These are phyloP conservation scores for Puccinellia tenuiflora DNA, from an alignment of 176 grass and related monocot species.

Conservation along the genomic window DNA sequence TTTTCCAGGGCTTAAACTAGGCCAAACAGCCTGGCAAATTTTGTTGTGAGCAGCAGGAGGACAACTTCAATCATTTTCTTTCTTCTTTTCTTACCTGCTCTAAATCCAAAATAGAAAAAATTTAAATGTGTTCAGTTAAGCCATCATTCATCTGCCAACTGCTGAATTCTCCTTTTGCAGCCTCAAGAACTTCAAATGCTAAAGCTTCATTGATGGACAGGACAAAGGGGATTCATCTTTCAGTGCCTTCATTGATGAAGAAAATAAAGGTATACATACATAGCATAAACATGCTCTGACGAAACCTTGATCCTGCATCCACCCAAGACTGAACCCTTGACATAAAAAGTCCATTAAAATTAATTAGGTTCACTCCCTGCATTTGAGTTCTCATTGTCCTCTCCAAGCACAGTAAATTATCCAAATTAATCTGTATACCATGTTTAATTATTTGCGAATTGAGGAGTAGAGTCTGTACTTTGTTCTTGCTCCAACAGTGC, in stretches of 20 bases:
- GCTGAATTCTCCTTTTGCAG: background rate
- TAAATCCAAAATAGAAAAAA: conserved; percentile 12
- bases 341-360: background rate
- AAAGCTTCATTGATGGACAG: background rate
- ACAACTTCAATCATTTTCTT: background rate
- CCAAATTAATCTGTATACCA: background rate
- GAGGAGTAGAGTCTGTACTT: background rate
- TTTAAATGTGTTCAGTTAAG: background rate
- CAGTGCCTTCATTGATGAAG: background rate
- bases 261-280: background rate
- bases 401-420: background rate
- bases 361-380: background rate
- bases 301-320: background rate
- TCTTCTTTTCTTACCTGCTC: background rate
- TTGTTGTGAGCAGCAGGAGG: conserved; percentile 7
- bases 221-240: conserved; percentile 14
- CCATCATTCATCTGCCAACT: background rate
- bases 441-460: background rate
- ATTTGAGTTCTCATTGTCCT: background rate
- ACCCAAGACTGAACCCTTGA: background rate
- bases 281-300: conserved; percentile 1
- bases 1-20: conserved; percentile 23
- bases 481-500: background rate
- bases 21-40: conserved; percentile 28
- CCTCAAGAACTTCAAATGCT: background rate